A percentile compares a stretch with the other conserved stretches of the same genome.
Conservation (phyloP, 805 yeast genomes). For the Saccharomyces eubayanus region DNA sequence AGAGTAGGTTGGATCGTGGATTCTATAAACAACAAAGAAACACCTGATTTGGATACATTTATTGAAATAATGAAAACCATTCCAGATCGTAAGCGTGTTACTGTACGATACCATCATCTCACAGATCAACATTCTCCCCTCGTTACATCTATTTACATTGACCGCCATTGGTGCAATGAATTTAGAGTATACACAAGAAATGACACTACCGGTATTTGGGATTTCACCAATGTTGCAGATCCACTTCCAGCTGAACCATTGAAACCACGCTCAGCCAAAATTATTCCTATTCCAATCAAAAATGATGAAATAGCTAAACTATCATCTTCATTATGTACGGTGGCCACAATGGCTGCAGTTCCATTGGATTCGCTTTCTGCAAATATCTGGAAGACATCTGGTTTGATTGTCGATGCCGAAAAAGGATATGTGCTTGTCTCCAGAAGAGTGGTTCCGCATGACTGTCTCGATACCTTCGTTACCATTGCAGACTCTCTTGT, state of each 20-base stretch:
- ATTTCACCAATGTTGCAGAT: constrained; percentile 40
- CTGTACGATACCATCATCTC: constrained; percentile 65
- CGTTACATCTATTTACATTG: constrained; percentile 59
- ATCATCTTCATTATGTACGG: constrained; percentile 63
- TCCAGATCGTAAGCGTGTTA: constrained; percentile 67
- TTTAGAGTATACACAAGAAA: constrained; percentile 63
- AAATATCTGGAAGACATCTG: constrained; percentile 55
- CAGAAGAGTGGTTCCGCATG: constrained; percentile 74
- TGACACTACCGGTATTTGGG: constrained; percentile 52
- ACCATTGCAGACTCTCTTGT: constrained; percentile 81
- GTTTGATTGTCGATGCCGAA: constrained; percentile 72
- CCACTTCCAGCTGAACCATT: constrained; percentile 49
- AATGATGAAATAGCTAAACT: constrained; percentile 45
- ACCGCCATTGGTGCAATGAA: constrained; percentile 76
- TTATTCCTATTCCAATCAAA: constrained; percentile 59
- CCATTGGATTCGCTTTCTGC: constrained; percentile 70
- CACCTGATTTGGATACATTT: constrained; percentile 67
- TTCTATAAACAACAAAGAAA: constrained; percentile 63
- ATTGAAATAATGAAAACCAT: constrained; percentile 68
- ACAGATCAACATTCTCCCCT: constrained; percentile 71
- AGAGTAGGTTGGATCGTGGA: constrained; percentile 75
- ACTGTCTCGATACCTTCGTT: constrained; percentile 57
- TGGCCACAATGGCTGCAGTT: constrained; percentile 54
- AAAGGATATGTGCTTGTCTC: constrained; percentile 76
- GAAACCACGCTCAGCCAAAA: constrained; percentile 56